Evolutionary conservation across 2,329 filamentous ascomycete genomes (phyloP).

Genomic region (Diaporthe nobilis): DNA sequence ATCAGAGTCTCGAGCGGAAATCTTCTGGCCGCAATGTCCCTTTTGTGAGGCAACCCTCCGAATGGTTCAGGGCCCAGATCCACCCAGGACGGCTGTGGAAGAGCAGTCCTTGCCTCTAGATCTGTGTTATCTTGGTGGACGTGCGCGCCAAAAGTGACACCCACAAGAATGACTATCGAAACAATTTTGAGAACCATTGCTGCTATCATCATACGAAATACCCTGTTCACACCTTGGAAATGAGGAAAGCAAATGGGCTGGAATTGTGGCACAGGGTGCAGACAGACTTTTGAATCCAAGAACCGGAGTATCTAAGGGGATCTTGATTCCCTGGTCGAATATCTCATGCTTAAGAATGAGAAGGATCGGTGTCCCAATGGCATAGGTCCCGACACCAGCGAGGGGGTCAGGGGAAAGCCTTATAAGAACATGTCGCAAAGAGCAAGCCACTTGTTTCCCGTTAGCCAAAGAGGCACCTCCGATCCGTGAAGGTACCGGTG

Average conservation of each 20-base stretch:
- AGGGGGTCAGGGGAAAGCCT: neutral
- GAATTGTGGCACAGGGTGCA: neutral
- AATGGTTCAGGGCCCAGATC: neutral
- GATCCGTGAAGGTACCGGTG: neutral
- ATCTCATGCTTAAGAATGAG: neutral
- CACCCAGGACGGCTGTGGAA: neutral
- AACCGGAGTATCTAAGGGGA: too few species aligned
- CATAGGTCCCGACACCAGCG: too few species aligned
- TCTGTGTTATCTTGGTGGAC: neutral
- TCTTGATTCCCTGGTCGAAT: neutral
- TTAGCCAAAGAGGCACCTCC: neutral
- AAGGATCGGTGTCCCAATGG: neutral
- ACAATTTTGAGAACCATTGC: neutral
- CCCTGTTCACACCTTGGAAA: neutral
- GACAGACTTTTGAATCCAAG: neutral
- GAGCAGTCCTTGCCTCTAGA: neutral
- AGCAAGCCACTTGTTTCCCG: neutral
- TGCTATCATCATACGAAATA: neutral
- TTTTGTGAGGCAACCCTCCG: neutral
- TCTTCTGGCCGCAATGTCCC: neutral
- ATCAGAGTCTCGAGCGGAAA: neutral
- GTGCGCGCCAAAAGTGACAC: neutral
- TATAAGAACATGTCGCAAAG: conserved; percentile 3
- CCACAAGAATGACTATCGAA: conserved; percentile 1
- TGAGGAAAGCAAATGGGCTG: too few species aligned